A percentile compares a stretch with the other conserved stretches of the same genome.
Evolutionary conservation across 805 yeast species (phyloP).

Genomic region (Saitoella complicata): DNA sequence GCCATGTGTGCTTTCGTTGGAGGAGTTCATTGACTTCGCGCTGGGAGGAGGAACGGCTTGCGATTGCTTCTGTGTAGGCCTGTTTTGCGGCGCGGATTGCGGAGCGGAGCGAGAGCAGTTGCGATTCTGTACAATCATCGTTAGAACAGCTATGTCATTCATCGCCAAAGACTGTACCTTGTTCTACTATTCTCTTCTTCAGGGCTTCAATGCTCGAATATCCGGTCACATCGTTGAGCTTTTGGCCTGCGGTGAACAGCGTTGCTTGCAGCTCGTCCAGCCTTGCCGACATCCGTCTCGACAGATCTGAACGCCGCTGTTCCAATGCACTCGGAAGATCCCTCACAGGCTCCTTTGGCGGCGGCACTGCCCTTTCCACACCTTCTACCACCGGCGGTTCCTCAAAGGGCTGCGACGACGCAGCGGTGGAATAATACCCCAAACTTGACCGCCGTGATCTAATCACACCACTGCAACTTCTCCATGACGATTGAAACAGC

Average conservation of each 20-base stretch:
- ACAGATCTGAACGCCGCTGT: constrained; percentile 14
- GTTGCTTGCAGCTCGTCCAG: constrained; percentile 22
- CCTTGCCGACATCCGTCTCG: constrained; percentile 16
- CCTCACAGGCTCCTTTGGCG: not conserved
- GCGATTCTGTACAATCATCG: constrained; percentile 29
- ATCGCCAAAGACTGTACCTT: constrained; percentile 7
- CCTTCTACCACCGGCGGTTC: too few species aligned
- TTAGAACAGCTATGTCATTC: not conserved
- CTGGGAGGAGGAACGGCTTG: constrained; percentile 52
- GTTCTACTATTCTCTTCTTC: constrained; percentile 39
- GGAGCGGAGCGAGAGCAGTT: constrained; percentile 32
- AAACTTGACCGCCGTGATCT: too few species aligned
- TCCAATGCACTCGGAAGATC: constrained; percentile 18
- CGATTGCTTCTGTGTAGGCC: constrained; percentile 43
- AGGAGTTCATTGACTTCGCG: constrained; percentile 72
- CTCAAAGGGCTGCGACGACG: too few species aligned
- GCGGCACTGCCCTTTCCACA: too few species aligned
- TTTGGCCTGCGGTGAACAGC: constrained; percentile 26
- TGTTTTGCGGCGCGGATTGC: constrained; percentile 34
- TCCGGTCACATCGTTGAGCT: constrained; percentile 84
- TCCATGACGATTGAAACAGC: too few species aligned
- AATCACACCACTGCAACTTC: too few species aligned
- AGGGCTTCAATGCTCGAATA: constrained; percentile 64
- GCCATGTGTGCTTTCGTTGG: constrained; percentile 75
- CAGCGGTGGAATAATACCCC: too few species aligned